Percentiles rank a stretch among this genome's conserved stretches.
Evolutionary conservation across 2,329 filamentous ascomycete genomes (phyloP).

Genomic region (Hypoxylon rubiginosum): DNA sequence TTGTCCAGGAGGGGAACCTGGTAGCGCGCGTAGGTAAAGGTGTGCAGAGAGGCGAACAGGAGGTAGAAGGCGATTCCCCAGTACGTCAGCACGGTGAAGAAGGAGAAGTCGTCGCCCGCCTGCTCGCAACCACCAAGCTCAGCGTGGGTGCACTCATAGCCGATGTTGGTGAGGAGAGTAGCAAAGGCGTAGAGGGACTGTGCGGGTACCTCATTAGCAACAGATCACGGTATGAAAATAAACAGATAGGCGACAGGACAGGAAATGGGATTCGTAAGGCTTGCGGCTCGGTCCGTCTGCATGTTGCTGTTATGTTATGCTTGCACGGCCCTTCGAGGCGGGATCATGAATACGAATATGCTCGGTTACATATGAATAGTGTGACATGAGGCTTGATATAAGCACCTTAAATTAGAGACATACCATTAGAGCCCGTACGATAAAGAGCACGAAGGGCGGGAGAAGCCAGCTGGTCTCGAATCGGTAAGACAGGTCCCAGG

Average conservation of each 20-base stretch:
- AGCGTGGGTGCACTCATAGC: slow-evolving; percentile 70
- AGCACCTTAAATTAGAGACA: slow-evolving; percentile 52
- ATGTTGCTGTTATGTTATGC: not conserved
- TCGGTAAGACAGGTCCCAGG: slow-evolving; percentile 70
- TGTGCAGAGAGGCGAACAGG: slow-evolving; percentile 76
- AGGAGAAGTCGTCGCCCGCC: slow-evolving; percentile 76
- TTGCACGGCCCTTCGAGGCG: not conserved
- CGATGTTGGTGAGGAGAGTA: slow-evolving; percentile 77
- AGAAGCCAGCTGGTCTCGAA: slow-evolving; percentile 87
- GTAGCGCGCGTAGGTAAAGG: slow-evolving; percentile 71
- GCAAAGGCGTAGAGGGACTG: slow-evolving; percentile 75
- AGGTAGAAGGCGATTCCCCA: slow-evolving; percentile 89
- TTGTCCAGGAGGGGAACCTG: slow-evolving; percentile 68
- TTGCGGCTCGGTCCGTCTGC: slow-evolving; percentile 2
- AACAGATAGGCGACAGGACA: not conserved
- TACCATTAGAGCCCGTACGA: slow-evolving; percentile 67
- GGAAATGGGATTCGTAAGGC: not conserved
- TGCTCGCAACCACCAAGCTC: slow-evolving; percentile 57
- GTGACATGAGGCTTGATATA: slow-evolving; percentile 2
- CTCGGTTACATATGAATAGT: not conserved
- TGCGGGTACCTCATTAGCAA: not conserved
- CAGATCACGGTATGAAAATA: not conserved
- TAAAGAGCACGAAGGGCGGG: slow-evolving; percentile 73
- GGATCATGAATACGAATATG: not conserved
- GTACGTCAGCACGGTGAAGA: slow-evolving; percentile 85